Conservation (phyloP, 805 yeast genomes). For the Ogataea paradorogensis region DNA sequence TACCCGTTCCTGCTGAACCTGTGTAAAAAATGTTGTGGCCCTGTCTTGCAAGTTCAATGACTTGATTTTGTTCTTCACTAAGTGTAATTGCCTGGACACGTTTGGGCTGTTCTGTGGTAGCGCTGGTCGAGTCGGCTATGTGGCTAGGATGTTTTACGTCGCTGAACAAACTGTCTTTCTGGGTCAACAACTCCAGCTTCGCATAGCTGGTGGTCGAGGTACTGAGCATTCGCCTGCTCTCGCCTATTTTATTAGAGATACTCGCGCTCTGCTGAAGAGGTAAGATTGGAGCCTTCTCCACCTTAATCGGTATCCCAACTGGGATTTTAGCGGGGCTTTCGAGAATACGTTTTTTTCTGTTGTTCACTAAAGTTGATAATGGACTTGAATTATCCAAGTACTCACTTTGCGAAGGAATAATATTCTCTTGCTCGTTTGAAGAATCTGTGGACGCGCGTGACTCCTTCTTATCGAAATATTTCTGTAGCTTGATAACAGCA, state of each 20-base stretch:
- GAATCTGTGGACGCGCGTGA: background rate
- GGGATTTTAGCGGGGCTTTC: constrained; percentile 1
- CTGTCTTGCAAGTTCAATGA: constrained; percentile 57
- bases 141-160: constrained; percentile 1
- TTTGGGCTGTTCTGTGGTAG: constrained; percentile 7
- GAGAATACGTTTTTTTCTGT: background rate
- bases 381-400: background rate
- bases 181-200: constrained; percentile 22
- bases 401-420: background rate
- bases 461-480: constrained; percentile 8
- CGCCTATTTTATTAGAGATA: background rate
- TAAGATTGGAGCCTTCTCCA: background rate
- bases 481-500: constrained; percentile 9
- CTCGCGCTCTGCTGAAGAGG: background rate
- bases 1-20: constrained; percentile 99
- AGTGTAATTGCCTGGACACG: constrained; percentile 32
- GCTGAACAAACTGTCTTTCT: constrained; percentile 12
- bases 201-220: constrained; percentile 12
- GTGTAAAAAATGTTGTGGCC: constrained; percentile 83
- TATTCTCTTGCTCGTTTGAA: background rate
- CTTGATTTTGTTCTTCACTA: constrained; percentile 61
- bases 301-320: background rate
- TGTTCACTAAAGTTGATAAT: background rate
- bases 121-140: background rate
- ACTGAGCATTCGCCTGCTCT: constrained; percentile 11